Evolutionary conservation across 177 flowering plant genomes (phyloP).

Genomic region (Tripterygium wilfordii): DNA sequence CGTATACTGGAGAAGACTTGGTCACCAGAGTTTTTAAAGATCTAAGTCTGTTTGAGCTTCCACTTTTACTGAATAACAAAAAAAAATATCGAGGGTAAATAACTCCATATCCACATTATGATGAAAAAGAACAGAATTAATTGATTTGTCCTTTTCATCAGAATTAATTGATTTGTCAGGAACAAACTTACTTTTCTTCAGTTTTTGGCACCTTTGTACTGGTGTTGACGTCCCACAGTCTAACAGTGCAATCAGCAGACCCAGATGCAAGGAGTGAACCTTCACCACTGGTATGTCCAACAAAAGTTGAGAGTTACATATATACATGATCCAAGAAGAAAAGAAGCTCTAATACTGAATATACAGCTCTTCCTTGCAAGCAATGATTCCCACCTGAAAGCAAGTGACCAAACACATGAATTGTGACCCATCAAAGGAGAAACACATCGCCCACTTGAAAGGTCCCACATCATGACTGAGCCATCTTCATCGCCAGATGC

Average conservation of each 20-base stretch:
- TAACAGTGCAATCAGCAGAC: no score
- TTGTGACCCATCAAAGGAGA: constrained; percentile 86
- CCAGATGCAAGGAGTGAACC: constrained; percentile 97
- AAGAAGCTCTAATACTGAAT: no score
- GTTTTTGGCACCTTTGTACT: constrained; percentile 55
- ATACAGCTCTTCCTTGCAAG: no score
- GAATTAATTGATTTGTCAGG: not conserved
- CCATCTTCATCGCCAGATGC: constrained; percentile 99
- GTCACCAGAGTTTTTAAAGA: constrained; percentile 77
- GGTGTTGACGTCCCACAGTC: constrained; percentile 94
- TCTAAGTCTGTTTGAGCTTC: constrained; percentile 71
- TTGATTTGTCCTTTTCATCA: no score
- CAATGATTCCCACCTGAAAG: no score
- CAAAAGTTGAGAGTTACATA: not conserved
- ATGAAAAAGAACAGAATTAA: not conserved
- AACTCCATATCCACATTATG: not conserved
- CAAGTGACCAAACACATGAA: constrained; percentile 93
- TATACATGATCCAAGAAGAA: not conserved
- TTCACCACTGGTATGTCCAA: constrained; percentile 57
- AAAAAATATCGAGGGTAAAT: not conserved
- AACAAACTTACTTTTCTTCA: constrained; percentile 78
- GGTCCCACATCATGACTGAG: constrained; percentile 95
- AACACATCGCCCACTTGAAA: constrained; percentile 80
- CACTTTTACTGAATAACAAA: constrained; percentile 55
- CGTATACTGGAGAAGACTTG: constrained; percentile 87